Base-by-base conservation (phyloP, 805 yeast species). In the Maudiozyma barnettii region DNA sequence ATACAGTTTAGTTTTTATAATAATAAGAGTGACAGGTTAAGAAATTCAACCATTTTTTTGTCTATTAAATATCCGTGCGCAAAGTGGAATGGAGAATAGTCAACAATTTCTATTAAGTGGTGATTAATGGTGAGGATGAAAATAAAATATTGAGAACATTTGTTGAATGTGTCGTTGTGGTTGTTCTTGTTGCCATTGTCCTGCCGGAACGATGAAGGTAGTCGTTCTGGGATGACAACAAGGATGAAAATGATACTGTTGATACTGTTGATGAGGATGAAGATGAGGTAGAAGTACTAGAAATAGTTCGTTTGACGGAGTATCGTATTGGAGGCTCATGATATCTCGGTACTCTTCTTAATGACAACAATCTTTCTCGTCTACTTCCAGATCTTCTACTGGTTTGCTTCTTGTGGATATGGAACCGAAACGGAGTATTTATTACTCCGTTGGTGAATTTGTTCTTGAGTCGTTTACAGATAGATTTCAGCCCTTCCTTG, bases 131-230 rank as follows among this genome's bases (percentile, higher is more conserved):
- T 14, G 18, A 18, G 18, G 16, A 9, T 26, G 30, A 26, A 13
- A 33, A 23, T 35, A 45, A 40, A 18, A 45, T 21, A 22, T 26
- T 23, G 37, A 42, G 30, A 19, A 42, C 45, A 29, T 45, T 45
- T 41, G 48, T 45, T 45, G 48, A 45, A 30, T 45, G 42, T 16
- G 37, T 45, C 42, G 48, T 41, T 41, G 48, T 45, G 33, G 13
- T 14, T 10, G 13, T 29, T n/a, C n/a, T n/a, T 26, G 30, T 26
- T 26, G 30, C 8, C 30, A 26, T 26, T 26, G 30, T 26, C 10
- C 12, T 26, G 8, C 30, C 10, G 8, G 30, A 26, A 9, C 12
- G 30, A 9, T 26, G 30, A 26, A 26, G 30, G 30, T 26, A 26
- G 30, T 26, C 30, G 12, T 26, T 12, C 12, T 26, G 8, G 8